Evolutionary conservation across 2,329 filamentous ascomycete species (phyloP), one percentile per base, ranked within the genome.

Genomic region (Aspergillus persii): DNA sequence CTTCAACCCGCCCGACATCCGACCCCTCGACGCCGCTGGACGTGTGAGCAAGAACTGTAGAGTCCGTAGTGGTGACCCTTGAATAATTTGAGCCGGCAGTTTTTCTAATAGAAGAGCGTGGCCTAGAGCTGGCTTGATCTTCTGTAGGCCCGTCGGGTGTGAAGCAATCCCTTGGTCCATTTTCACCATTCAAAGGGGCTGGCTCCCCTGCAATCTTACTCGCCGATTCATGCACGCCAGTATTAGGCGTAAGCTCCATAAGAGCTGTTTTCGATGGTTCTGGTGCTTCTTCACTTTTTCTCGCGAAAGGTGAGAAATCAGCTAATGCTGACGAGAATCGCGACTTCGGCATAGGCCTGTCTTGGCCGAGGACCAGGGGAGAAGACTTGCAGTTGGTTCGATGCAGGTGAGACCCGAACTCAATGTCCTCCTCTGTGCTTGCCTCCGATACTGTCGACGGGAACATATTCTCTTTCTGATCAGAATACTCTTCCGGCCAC

Each of bases 341-440:
- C 18, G 44, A 47, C 18, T 7, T 47, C 18, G 44, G 44, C 27
- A 27, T 7, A 9, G 44, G 44, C 7, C 44, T 47, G 27, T 47
- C 44, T 23, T 23, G 44, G 18, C 15, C 18, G 27, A 4, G 26
- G 8, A 23, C 12, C 44, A 47, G 27, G 18, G 11, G 18, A 27
- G 33, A 23, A 44, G 23, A 44, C 15, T 23, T 62, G 59, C 68
- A 66, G 27, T 54, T 51, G 8, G 66, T 69, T 30, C 69, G 69
- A 56, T 69, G 66, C 5, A 73, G 59, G 27, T 68, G 61, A 30
- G 59, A 63, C 48, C 71, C 70, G 50, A 72, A 71, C 8, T 69
- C 66, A 18, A 56, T 55, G 54, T 73, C 71, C 36, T 64, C 60
- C 47, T 68, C 68, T n/a, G 71, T 73, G 56, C 68, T 69, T 12